Evolutionary conservation across 78 protist genomes (phyloP), one percentile per base, ranked within the genome.

Genomic region (Dictyostelium purpureum): DNA sequence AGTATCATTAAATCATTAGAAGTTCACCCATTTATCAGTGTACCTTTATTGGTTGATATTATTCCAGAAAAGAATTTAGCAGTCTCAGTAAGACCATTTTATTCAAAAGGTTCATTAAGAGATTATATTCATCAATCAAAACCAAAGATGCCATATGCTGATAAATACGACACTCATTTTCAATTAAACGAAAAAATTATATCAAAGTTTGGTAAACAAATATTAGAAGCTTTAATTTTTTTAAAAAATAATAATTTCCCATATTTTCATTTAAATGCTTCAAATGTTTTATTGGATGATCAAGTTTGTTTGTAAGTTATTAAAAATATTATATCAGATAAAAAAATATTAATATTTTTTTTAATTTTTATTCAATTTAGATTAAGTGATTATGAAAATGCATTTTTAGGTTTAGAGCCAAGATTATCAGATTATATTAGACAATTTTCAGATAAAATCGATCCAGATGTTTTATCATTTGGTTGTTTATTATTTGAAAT

Each of bases 371-470:
- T 24, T 43, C 0, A 70, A 6, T 49, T 6, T 76, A 21, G 87
- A 63, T 47, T 81, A 69, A 81, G 79, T 54, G 89, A 81, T 81
- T 81, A 52, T 69, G 89, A 81, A 52, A 81, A 81, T 81, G 79
- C 89, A 66, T 81, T 81, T 69, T 69, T 81, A 52, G 89, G 89
- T 54, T 69, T 81, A 35, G 74, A 81, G 52, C 89, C 89, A 67
- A 81, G 89, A 81, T 52, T 69, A 24, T 47, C 89, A 54, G 49
- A 69, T 49, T 38, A 52, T 49, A 24, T 81, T 19, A 47, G 33
- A 7, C 7, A 12, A 14, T 57, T 24, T 69, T 7, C 45, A 40
- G 77, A 66, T 2, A 69, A 81, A 38, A 45, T 81, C 28, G 89
- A 81, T 54, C 66, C 75, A 69, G 89, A 81, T 45, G 89, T 81